Base-by-base conservation (phyloP, 306 rosid species). In the Ochetophila trinervis region DNA sequence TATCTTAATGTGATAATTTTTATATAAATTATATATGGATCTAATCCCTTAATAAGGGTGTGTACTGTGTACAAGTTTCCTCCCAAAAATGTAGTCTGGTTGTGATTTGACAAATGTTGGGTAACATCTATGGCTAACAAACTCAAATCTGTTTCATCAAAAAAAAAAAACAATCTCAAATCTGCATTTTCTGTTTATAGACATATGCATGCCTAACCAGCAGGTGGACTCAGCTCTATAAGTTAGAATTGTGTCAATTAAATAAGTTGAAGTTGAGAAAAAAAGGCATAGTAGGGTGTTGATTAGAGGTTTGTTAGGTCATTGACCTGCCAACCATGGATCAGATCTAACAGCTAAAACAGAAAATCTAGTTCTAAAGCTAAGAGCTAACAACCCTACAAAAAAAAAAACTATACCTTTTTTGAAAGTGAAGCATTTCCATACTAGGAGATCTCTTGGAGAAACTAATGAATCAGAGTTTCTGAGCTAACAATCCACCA, bases 241-340 rank as follows among this genome's bases (percentile, higher is more conserved):
- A 36, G 71, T 53, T 62, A 67, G 58, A 54, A 35, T 17, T 37
- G 47, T 55, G 52, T 50, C 70, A 47, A 20, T 64, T 32, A 6
- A 20, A 2, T 1, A 19, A 2, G 3, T 58, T 57, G 49, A 76
- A 45, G 60, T 70, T 45, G 61, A 66, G 30, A 44, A 3, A 76
- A 42, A 55, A 57, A 51, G 57, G 18, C 55, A 10, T 14, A 52
- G n/a, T 63, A 22, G 37, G 66, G 9, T 7, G 1, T 8, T 56
- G 18, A 44, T 42, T 32, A 34, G 20, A 35, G 67, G 63, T 6
- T 35, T 47, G 65, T 49, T 66, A 60, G 73, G 77, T 52, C 57
- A 60, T 70, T 73, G 10, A 72, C 66, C 58, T 44, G 12, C 69
- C 61, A 60, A 42, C 67, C 36, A 55, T 57, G 48, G 54, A 36